Conservation (phyloP, 176 grass and related monocot genomes). For the Secale cereale region DNA sequence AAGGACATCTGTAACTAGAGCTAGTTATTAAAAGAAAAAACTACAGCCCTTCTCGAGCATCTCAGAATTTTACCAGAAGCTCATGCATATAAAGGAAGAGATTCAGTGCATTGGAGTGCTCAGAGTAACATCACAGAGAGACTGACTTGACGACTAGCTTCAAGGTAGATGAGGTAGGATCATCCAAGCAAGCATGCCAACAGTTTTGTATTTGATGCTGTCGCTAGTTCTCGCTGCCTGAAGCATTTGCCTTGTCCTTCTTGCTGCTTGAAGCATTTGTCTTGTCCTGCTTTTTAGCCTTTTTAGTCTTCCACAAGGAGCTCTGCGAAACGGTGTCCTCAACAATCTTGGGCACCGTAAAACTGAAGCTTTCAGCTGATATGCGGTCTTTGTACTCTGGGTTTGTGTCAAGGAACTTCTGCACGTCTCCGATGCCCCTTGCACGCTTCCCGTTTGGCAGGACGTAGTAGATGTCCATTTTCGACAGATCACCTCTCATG, state of each 20-base stretch:
- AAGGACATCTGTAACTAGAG: not conserved
- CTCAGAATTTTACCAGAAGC: not conserved
- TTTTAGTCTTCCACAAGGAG: constrained; percentile 39
- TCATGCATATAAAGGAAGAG: not conserved
- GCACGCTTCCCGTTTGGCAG: constrained; percentile 85
- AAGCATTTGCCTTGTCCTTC: constrained; percentile 24
- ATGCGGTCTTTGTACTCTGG: constrained; percentile 62
- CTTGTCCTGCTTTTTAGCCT: constrained; percentile 49
- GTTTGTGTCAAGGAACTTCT: constrained; percentile 71
- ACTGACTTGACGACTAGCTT: not conserved
- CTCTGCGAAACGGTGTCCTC: constrained; percentile 64
- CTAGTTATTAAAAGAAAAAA: not conserved
- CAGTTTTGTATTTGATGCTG: not conserved
- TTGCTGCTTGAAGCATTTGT: constrained; percentile 4
- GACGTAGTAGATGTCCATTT: constrained; percentile 80
- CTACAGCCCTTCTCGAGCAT: not conserved
- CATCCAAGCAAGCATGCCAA: not conserved
- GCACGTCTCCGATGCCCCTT: constrained; percentile 56
- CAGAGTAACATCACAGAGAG: not conserved
- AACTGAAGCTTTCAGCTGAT: constrained; percentile 63
- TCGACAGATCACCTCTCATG: constrained; percentile 71
- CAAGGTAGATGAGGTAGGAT: not conserved
- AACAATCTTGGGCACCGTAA: constrained; percentile 62
- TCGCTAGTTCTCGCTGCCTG: constrained; percentile 14
- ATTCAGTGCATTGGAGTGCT: not conserved